Conservation (phyloP, 2,329 filamentous ascomycete genomes). For the Pseudocercospora fuligena region DNA sequence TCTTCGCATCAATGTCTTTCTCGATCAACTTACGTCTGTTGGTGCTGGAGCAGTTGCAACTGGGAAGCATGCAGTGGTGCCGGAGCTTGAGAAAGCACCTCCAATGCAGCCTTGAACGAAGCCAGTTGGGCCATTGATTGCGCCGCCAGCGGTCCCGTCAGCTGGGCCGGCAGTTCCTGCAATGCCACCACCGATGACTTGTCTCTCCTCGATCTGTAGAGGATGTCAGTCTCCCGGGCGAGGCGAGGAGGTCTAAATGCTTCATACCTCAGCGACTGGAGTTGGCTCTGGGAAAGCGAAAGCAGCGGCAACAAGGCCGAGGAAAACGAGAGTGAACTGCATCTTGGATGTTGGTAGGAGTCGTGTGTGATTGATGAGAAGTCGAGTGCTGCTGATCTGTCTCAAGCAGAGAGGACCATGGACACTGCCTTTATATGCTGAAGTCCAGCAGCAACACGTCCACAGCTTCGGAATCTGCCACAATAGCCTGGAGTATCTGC, state of each 20-base stretch:
- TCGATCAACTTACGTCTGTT: slow-evolving; percentile 16
- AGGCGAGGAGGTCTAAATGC: background rate
- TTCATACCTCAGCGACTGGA: background rate
- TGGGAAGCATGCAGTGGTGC: slow-evolving; percentile 21
- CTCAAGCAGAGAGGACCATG: too few species aligned
- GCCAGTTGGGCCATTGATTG: slow-evolving; percentile 27
- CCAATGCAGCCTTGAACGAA: slow-evolving; percentile 25
- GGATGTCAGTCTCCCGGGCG: background rate
- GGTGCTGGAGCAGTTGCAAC: slow-evolving; percentile 22
- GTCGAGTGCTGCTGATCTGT: too few species aligned
- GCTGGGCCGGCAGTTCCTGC: slow-evolving; percentile 18
- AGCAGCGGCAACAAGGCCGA: background rate
- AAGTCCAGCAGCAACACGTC: background rate
- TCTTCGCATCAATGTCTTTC: background rate
- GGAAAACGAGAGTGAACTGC: background rate
- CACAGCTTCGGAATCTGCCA: background rate
- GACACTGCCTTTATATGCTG: background rate
- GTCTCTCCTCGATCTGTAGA: background rate
- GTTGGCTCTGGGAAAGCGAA: background rate
- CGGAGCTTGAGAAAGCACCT: slow-evolving; percentile 13
- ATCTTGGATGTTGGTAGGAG: background rate
- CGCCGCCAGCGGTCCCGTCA: slow-evolving; percentile 24
- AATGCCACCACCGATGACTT: slow-evolving; percentile 23
- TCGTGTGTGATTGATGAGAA: too few species aligned
- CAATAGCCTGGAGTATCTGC: background rate